Evolutionary conservation across 495 filamentous ascomycete genomes (phyloP).

Genomic region (Astrocystis sublimbata): DNA sequence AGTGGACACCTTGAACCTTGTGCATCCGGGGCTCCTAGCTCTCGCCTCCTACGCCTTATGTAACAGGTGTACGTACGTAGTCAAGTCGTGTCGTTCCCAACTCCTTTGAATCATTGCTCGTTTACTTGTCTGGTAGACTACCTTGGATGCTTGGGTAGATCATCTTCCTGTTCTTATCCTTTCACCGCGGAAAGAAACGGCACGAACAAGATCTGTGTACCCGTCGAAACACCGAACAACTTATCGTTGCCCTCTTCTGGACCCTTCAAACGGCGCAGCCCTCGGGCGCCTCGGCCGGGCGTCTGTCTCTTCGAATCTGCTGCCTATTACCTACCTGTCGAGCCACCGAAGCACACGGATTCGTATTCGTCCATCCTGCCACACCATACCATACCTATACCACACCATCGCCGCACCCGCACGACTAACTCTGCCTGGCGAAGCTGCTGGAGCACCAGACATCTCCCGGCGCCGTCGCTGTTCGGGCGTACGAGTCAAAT

Average conservation of each 20-base stretch:
- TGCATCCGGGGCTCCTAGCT: not conserved
- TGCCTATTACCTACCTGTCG: not conserved
- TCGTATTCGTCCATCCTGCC: too few relatives aligned
- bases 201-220: not conserved
- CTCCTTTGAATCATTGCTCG: not conserved
- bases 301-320: not conserved
- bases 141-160: too few relatives aligned
- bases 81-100: not conserved
- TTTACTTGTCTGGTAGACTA: not conserved
- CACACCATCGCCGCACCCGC: too few relatives aligned
- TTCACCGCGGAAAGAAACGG: not conserved
- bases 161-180: not conserved
- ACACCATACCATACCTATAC: not conserved
- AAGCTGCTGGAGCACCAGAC: not conserved
- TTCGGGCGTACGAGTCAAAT: slow-evolving; percentile 38
- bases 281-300: not conserved
- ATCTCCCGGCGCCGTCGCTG: slow-evolving; percentile 14
- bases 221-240: not conserved
- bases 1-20: slow-evolving; percentile 1
- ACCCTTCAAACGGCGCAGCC: not conserved
- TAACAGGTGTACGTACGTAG: not conserved
- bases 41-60: not conserved
- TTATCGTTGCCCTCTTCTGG: not conserved
- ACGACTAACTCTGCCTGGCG: not conserved
- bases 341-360: too few relatives aligned